Percentiles rank a stretch among this genome's conserved stretches.
Conservation (phyloP, 495 filamentous ascomycete genomes). For the Podospora bellae-mahoneyi region DNA sequence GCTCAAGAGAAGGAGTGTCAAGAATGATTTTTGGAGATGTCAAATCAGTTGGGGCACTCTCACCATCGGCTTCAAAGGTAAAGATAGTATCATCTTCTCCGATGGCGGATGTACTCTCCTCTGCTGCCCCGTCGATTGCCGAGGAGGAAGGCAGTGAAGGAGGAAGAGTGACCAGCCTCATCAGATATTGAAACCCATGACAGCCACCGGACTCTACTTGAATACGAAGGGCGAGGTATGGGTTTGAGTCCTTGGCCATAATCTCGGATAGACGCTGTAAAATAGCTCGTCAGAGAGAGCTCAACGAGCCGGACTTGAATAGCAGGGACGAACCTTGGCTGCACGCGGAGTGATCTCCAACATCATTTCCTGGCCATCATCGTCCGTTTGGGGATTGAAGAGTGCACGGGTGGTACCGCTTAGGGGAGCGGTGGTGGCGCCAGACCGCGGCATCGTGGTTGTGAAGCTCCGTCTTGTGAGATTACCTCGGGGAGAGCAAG, state of each 20-base stretch:
- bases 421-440: not conserved
- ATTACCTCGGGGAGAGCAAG: not conserved
- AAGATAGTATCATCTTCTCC: slow-evolving; percentile 76
- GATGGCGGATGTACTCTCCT: slow-evolving; percentile 30
- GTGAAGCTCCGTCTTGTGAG: slow-evolving; percentile 29
- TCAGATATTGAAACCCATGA: slow-evolving; percentile 96
- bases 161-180: slow-evolving; percentile 69
- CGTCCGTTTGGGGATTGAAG: slow-evolving; percentile 64
- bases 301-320: not conserved
- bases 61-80: slow-evolving; percentile 19
- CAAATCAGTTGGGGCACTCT: slow-evolving; percentile 15
- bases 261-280: slow-evolving; percentile 65
- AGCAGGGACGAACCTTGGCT: slow-evolving; percentile 58
- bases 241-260: slow-evolving; percentile 69
- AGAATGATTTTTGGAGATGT: slow-evolving; percentile 75
- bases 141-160: slow-evolving; percentile 32
- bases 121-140: slow-evolving; percentile 9
- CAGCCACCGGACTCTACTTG: slow-evolving; percentile 90
- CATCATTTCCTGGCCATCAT: slow-evolving; percentile 76
- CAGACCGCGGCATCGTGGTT: slow-evolving; percentile 27
- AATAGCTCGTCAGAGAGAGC: not conserved
- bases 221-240: slow-evolving; percentile 79
- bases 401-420: slow-evolving; percentile 38
- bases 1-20: slow-evolving; percentile 80
- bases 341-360: slow-evolving; percentile 80